Evolutionary conservation across 495 filamentous ascomycete species (phyloP), one percentile per base, ranked within the genome.

Genomic region (Penicillium simplicissimum): DNA sequence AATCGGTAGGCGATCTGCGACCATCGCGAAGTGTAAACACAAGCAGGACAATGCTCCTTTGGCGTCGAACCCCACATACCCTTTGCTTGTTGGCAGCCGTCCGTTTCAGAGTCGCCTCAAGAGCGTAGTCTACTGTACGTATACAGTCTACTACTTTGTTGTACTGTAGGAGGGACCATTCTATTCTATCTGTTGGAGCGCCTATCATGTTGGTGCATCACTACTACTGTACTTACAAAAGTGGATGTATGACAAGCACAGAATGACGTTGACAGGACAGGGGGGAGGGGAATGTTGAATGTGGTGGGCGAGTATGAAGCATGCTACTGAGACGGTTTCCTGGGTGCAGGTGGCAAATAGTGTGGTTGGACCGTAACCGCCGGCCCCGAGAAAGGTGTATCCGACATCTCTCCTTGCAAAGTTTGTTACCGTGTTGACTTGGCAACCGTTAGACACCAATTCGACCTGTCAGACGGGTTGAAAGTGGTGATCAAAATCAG

Each of bases 371-470:
- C 48, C n/a, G 48, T 34, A 34, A 34, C 48, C 48, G 48, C 48
- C 14, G 48, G 48, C 28, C 48, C 23, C 48, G 7, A 42, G 42
- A 11, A 13, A 3, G 21, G 9, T 45, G 40, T 45, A 11, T 23
- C 49, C 42, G 38, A 42, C 23, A 21, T 28, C 57, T 51, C 51
- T 19, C n/a, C 34, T 49, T 9, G 4, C 40, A 42, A 45, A 23
- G 9, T 21, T 45, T 45, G 42, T 45, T 45, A 19, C 21, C 14
- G 15, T 54, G 64, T 66, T 66, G 64, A 63, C 64, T 66, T 52
- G 60, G 64, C 64, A 66, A 66, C 64, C 31, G 57, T 36, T 55
- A 9, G 21, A 45, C 42, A 45, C 8, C 36, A 31, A 35, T 37
- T 52, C 34, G 60, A 66, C 57, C 57, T 63, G 57, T 66, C 64